Base-by-base conservation (phyloP, 2,329 filamentous ascomycete genomes). In the Colletotrichum kahawae region DNA sequence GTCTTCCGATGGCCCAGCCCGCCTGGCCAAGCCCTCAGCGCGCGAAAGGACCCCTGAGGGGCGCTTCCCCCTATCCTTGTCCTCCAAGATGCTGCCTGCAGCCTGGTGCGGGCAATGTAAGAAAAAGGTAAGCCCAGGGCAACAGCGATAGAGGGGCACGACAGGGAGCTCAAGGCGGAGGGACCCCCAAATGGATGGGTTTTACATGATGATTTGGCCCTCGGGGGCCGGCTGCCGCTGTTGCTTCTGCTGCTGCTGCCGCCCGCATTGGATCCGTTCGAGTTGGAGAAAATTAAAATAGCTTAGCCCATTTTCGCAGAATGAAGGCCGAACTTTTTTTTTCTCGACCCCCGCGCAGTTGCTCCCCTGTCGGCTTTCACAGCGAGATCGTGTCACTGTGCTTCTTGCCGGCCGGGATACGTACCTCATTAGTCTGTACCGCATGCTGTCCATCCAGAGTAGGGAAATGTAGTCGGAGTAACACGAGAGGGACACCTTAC, bases 401-500 rank as follows among this genome's bases (percentile, higher is more conserved):
- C 57, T 27, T 48, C 34, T 59, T 66, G 57, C 29, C 56, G 56
- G 33, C 34, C 24, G 33, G 56, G 67, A 60, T 69, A 67, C 65
- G 65, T 67, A 67, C 51, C 43, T 51, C 18, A 24, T 24, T 51
- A 21, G 43, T 51, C 59, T 60, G 57, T 34, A 34, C 57, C 16
- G n/a, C 43, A 48, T 51, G 43, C n/a, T 51, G 43, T 51, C 43
- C 43, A 21, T 21, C 43, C 43, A 51, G 43, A 51, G 43, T 51
- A 18, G 33, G 56, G 67, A 60, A 62, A 67, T 34, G 51, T 67
- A 67, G 33, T 54, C 57, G 18, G 27, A 66, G 24, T 56, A 29
- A 62, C 36, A 34, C 36, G 56, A 67, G 71, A 74, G 71, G 68
- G 71, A 71, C 71, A 71, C 68, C 71, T 63, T 62, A 43, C 38